Conservation (phyloP, 768 basidiomycete genomes). For the Fomitopsis pulvina region DNA sequence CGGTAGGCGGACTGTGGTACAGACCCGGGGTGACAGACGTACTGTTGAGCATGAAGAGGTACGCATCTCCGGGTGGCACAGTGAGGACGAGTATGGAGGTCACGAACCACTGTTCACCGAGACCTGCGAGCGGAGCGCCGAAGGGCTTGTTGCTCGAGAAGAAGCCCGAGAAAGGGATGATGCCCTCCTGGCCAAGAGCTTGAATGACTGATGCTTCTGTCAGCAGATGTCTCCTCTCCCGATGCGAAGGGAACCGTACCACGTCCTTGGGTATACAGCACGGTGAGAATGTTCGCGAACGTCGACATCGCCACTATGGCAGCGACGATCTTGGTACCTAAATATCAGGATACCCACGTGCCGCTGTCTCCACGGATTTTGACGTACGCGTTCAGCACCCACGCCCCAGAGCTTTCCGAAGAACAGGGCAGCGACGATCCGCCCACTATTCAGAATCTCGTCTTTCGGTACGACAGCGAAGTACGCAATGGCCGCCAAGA, state of each 20-base stretch:
- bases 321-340: slow-evolving; percentile 42
- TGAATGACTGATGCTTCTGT: slow-evolving; percentile 48
- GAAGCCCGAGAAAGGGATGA: slow-evolving; percentile 57
- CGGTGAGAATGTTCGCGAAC: slow-evolving; percentile 56
- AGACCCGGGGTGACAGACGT: slow-evolving; percentile 16
- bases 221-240: not conserved
- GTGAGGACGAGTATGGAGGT: slow-evolving; percentile 48
- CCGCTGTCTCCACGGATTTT: not conserved
- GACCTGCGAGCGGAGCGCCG: slow-evolving; percentile 54
- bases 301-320: slow-evolving; percentile 58
- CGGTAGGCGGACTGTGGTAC: no score
- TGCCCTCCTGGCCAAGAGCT: slow-evolving; percentile 66
- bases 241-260: slow-evolving; percentile 30
- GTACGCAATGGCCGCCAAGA: slow-evolving; percentile 66
- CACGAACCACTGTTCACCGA: slow-evolving; percentile 55
- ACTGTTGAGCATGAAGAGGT: slow-evolving; percentile 65
- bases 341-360: not conserved
- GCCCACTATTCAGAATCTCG: slow-evolving; percentile 58
- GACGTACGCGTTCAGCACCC: slow-evolving; percentile 48
- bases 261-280: slow-evolving; percentile 62
- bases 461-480: slow-evolving; percentile 66
- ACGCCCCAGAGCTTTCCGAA: slow-evolving; percentile 70
- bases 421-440: slow-evolving; percentile 69
- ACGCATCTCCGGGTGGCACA: slow-evolving; percentile 69
- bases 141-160: slow-evolving; percentile 72